These are phyloP conservation scores for Fusarium sacchari DNA, from an alignment of 2,329 filamentous ascomycete genomes.

Conservation along the genomic window DNA sequence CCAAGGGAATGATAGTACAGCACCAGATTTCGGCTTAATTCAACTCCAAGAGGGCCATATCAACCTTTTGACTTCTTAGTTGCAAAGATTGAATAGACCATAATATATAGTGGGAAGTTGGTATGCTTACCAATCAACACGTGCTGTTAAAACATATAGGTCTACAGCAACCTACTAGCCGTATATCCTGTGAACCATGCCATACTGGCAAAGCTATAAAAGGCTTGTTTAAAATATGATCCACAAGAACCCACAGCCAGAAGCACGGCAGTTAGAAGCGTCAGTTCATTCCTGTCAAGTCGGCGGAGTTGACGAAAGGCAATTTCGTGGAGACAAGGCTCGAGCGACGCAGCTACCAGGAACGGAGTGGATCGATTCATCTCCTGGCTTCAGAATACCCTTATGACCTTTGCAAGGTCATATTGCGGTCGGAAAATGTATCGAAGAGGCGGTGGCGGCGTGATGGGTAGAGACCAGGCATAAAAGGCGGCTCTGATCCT, in stretches of 20 bases:
- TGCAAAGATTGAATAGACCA: accelerated
- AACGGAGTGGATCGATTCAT: background rate
- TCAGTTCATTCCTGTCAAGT: background rate
- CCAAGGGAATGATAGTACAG: no score
- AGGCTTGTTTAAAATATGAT: accelerated
- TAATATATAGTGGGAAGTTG: no score
- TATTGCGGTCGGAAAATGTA: background rate
- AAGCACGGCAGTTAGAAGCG: background rate
- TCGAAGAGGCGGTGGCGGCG: background rate
- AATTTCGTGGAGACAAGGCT: background rate
- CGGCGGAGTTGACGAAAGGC: background rate
- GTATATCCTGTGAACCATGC: background rate
- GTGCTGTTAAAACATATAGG: background rate
- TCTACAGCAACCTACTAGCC: background rate
- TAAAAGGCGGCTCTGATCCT: background rate
- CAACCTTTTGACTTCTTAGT: accelerated
- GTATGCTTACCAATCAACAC: accelerated
- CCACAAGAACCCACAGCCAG: accelerated
- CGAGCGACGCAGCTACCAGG: background rate
- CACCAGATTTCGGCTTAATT: no score
- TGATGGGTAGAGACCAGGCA: accelerated
- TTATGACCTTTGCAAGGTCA: background rate
- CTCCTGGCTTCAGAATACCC: background rate
- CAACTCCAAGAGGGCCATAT: background rate
- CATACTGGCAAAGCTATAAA: accelerated